These are phyloP conservation scores for Mycena floridula DNA, from an alignment of 768 basidiomycete species.

Conservation along the genomic window DNA sequence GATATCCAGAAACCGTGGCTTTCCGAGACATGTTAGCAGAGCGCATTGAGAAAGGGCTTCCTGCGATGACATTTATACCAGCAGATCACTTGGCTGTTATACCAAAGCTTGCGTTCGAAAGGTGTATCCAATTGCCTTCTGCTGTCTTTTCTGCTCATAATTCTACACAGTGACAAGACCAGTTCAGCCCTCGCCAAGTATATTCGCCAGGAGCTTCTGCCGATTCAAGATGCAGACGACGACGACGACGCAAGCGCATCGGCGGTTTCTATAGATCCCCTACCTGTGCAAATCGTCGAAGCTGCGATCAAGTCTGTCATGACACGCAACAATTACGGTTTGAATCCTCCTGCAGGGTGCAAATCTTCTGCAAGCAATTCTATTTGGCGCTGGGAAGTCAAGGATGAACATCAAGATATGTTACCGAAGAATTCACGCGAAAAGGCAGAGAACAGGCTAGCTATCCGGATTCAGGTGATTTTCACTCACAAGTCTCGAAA, in stretches of 20 bases:
- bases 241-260: conserved; percentile 31
- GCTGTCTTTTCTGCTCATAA: neutral
- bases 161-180: conserved; percentile 60
- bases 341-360: conserved; percentile 45
- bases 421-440: conserved; percentile 61
- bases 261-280: conserved; percentile 33
- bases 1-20: conserved; percentile 57
- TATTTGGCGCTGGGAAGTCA: conserved; percentile 87
- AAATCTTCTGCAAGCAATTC: conserved; percentile 60
- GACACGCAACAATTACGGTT: conserved; percentile 74
- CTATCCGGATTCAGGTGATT: conserved; percentile 62
- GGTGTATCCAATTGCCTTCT: conserved; percentile 34
- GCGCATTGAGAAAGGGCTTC: conserved; percentile 37
- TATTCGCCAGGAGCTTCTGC: conserved; percentile 64
- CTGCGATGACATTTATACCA: conserved; percentile 54
- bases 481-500: too few relatives aligned
- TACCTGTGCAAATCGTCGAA: conserved; percentile 49
- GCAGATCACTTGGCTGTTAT: conserved; percentile 68
- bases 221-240: conserved; percentile 53
- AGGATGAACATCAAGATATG: conserved; percentile 49
- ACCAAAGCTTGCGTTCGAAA: conserved; percentile 81
- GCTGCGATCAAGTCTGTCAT: conserved; percentile 57
- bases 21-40: conserved; percentile 70
- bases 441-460: conserved; percentile 51
- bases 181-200: conserved; percentile 56